These are phyloP conservation scores for Ophiocordyceps camponoti-floridani DNA, from an alignment of 2,329 filamentous ascomycete genomes.

Conservation along the genomic window DNA sequence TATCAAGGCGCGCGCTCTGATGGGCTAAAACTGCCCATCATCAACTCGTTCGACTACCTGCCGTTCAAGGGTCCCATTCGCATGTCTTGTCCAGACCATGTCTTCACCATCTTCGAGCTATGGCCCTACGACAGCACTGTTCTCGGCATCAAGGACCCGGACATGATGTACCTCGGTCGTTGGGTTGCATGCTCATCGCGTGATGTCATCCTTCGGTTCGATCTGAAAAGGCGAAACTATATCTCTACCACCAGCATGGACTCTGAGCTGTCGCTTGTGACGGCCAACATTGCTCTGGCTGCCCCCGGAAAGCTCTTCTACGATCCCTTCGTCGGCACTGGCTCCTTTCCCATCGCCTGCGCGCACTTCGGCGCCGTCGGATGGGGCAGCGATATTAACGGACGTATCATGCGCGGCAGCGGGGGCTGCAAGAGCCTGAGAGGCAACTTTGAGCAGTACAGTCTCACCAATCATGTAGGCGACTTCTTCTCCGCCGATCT, in stretches of 20 bases:
- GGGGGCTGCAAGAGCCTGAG: slow-evolving; percentile 29
- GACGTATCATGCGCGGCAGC: slow-evolving; percentile 65
- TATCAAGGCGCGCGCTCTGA: slow-evolving; percentile 56
- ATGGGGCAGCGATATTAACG: slow-evolving; percentile 87
- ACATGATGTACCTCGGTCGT: slow-evolving; percentile 51
- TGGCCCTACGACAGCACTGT: slow-evolving; percentile 41
- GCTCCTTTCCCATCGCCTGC: slow-evolving; percentile 78
- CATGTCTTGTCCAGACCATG: slow-evolving; percentile 54
- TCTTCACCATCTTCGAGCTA: slow-evolving; percentile 71
- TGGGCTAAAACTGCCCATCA: slow-evolving; percentile 49
- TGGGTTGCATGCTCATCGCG: slow-evolving; percentile 49
- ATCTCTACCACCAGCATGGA: slow-evolving; percentile 98
- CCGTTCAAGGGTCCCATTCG: slow-evolving; percentile 60
- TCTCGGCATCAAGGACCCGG: slow-evolving; percentile 32
- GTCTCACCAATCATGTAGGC: slow-evolving; percentile 43
- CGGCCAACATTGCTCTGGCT: slow-evolving; percentile 77
- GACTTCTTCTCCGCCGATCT: slow-evolving; percentile 75
- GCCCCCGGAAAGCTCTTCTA: slow-evolving; percentile 74
- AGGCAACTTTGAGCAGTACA: slow-evolving; percentile 77
- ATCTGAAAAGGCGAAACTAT: slow-evolving; percentile 83
- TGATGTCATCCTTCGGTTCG: slow-evolving; percentile 53
- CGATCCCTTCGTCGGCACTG: slow-evolving; percentile 91
- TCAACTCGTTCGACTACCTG: slow-evolving; percentile 68
- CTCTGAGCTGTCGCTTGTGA: slow-evolving; percentile 76
- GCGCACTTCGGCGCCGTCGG: slow-evolving; percentile 75